phyloP scores from a whole-genome alignment of 306 rosid species.

The Gillenia trifoliata region DNA sequence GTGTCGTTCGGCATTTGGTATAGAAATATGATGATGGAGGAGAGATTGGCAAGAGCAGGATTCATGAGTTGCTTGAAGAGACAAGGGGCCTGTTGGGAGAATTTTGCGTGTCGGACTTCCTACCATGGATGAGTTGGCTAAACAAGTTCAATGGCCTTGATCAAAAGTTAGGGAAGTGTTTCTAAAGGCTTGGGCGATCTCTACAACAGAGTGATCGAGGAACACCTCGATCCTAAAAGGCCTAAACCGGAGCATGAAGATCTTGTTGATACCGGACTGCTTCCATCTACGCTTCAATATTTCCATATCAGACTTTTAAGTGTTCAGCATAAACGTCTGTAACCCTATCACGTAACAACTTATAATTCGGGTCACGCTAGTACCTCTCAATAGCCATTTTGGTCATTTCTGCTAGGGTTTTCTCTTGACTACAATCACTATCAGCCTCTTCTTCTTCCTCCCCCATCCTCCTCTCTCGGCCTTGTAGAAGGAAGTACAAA shows the following conservation, averaged over 20 bases:
- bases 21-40: constrained; percentile 11
- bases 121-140: constrained; percentile 26
- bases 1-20: constrained; percentile 18
- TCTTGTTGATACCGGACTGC: constrained; percentile 25
- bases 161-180: constrained; percentile 25
- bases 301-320: neutral
- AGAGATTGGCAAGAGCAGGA: neutral
- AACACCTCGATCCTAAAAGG: constrained; percentile 19
- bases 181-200: constrained; percentile 27
- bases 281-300: neutral
- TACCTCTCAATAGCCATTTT: neutral
- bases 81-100: constrained; percentile 12
- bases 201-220: constrained; percentile 38
- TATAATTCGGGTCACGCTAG: neutral
- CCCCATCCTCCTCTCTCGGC: neutral
- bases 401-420: neutral
- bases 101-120: constrained; percentile 12
- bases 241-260: constrained; percentile 24
- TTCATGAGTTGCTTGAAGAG: constrained; percentile 8
- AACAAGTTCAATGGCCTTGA: constrained; percentile 32
- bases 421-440: too few species aligned
- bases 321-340: neutral
- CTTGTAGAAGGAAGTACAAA: neutral
- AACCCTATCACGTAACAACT: neutral
- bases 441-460: neutral